A percentile compares a stretch with the other conserved stretches of the same genome.
Conservation (phyloP, 2,329 filamentous ascomycete genomes). For the Coniochaeta ligniaria region DNA sequence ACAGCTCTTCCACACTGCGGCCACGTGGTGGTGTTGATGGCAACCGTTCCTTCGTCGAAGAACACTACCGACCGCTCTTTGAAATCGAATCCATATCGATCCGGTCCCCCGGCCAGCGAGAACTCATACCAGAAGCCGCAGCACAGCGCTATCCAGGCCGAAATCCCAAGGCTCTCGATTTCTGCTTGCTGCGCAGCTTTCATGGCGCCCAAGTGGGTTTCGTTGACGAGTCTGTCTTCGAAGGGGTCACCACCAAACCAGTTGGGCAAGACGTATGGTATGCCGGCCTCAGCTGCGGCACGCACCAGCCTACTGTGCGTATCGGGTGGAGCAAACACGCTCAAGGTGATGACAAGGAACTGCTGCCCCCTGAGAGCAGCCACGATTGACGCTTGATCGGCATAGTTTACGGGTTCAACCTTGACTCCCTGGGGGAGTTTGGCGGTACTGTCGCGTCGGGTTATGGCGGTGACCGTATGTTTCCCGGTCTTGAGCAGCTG, state of each 20-base stretch:
- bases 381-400: slow-evolving; percentile 14
- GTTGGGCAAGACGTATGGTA: slow-evolving; percentile 40
- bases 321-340: slow-evolving; percentile 24
- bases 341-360: slow-evolving; percentile 30
- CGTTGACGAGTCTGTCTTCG: slow-evolving; percentile 14
- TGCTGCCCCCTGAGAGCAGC: slow-evolving; percentile 23
- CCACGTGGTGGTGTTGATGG: slow-evolving; percentile 51
- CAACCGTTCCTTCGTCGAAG: slow-evolving; percentile 48
- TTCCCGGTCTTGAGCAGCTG: slow-evolving; percentile 34
- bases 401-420: slow-evolving; percentile 30
- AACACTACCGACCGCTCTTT: slow-evolving; percentile 30
- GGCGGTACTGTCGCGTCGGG: slow-evolving; percentile 32
- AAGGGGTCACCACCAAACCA: slow-evolving; percentile 19
- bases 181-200: slow-evolving; percentile 14
- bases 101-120: slow-evolving; percentile 26
- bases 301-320: slow-evolving; percentile 29
- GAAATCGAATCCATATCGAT: slow-evolving; percentile 42
- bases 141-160: slow-evolving; percentile 35
- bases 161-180: slow-evolving; percentile 29
- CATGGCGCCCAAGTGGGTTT: not conserved
- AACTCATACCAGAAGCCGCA: slow-evolving; percentile 49
- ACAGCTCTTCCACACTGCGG: slow-evolving; percentile 46
- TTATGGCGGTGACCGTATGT: slow-evolving; percentile 42
- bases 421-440: slow-evolving; percentile 30
- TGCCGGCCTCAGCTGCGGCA: slow-evolving; percentile 33